phyloP scores from a whole-genome alignment of 768 basidiomycete species.

The Epithele typhae region DNA sequence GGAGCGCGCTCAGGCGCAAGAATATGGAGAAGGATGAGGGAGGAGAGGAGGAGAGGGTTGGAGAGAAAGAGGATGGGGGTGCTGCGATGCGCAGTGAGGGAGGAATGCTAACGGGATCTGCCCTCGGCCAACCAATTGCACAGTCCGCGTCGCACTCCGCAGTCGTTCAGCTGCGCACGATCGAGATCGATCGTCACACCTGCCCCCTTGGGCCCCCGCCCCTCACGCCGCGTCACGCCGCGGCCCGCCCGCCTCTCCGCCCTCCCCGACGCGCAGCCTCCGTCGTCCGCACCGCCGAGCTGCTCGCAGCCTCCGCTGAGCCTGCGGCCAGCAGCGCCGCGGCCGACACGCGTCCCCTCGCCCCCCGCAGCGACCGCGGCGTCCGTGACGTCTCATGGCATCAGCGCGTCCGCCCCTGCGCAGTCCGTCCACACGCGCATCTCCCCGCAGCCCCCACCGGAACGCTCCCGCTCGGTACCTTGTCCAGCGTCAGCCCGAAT shows the following conservation, averaged over 20 bases:
- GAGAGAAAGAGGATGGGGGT: slow-evolving; percentile 9
- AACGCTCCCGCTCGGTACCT: not conserved
- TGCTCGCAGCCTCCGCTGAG: too few species aligned
- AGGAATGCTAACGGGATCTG: slow-evolving; percentile 16
- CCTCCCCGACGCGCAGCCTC: not conserved
- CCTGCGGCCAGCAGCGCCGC: too few species aligned
- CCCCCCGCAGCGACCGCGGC: too few species aligned
- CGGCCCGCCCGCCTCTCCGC: not conserved
- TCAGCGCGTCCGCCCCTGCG: slow-evolving; percentile 5
- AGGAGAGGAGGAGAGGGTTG: slow-evolving; percentile 9
- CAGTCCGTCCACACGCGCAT: not conserved
- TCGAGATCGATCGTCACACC: slow-evolving; percentile 18
- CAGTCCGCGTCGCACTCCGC: slow-evolving; percentile 16
- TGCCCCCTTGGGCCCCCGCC: slow-evolving; percentile 1
- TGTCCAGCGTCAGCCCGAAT: slow-evolving; percentile 1
- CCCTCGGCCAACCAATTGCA: slow-evolving; percentile 13
- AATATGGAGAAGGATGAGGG: slow-evolving; percentile 1
- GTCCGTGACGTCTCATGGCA: too few species aligned
- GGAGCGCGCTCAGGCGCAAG: slow-evolving; percentile 2
- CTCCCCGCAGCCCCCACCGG: slow-evolving; percentile 4
- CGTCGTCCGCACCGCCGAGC: not conserved
- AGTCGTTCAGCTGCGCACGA: slow-evolving; percentile 20
- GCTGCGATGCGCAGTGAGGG: slow-evolving; percentile 20
- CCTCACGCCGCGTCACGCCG: not conserved
- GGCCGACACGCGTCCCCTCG: too few species aligned